phyloP scores from a whole-genome alignment of 805 yeast genomes.

The Candida ascalaphidarum region DNA sequence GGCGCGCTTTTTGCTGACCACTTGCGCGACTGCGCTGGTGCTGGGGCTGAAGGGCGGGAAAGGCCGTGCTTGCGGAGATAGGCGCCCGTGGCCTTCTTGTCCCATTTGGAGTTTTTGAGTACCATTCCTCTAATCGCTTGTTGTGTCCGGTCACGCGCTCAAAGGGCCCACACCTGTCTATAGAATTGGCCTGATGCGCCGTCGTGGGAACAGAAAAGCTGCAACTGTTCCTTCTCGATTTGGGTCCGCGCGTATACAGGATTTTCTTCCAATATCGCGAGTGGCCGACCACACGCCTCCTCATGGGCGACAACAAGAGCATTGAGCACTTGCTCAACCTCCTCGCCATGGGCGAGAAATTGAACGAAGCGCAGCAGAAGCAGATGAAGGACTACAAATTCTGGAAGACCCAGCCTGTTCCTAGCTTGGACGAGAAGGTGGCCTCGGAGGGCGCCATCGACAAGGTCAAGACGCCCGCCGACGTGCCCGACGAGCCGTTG shows the following conservation, averaged over 20 bases:
- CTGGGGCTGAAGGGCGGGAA: constrained; percentile 5
- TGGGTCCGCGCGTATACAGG: no score
- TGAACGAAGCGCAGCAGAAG: constrained; percentile 48
- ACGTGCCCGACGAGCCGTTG: constrained; percentile 62
- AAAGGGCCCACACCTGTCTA: neutral
- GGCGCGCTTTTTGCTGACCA: constrained; percentile 24
- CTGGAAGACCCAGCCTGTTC: constrained; percentile 97
- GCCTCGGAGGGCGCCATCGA: constrained; percentile 80
- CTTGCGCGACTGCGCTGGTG: constrained; percentile 11
- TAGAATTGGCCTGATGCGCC: neutral
- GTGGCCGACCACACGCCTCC: no score
- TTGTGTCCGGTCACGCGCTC: no score
- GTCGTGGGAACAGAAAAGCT: neutral
- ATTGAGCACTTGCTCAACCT: constrained; percentile 54
- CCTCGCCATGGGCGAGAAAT: constrained; percentile 44
- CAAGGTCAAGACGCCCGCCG: constrained; percentile 52
- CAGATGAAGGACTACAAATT: constrained; percentile 87
- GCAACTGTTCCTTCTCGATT: no score
- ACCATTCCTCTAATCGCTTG: constrained; percentile 32
- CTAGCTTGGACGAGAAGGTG: constrained; percentile 60
- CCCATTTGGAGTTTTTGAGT: constrained; percentile 35
- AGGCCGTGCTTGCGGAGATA: constrained; percentile 36
- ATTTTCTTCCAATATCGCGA: no score
- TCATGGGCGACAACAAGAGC: no score
- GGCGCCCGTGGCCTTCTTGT: constrained; percentile 30